phyloP scores from a whole-genome alignment of 306 rosid species.

The Oxytropis ochrocephala region DNA sequence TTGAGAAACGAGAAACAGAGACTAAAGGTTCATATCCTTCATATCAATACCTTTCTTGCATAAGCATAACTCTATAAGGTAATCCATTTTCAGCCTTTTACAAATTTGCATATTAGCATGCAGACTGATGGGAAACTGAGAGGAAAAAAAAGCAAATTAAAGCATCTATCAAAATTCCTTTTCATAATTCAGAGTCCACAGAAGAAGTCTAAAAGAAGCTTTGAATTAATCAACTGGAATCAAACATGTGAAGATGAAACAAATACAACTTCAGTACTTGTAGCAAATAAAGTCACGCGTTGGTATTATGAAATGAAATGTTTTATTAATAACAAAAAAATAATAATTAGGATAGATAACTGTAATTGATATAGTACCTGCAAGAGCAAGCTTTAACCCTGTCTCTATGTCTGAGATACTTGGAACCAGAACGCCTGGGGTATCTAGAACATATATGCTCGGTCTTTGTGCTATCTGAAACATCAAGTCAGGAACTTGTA shows the following conservation, averaged over 20 bases:
- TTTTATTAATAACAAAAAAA: background rate
- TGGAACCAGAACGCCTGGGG: slow-evolving; percentile 95
- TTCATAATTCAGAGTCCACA: background rate
- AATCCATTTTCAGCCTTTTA: slow-evolving; percentile 10
- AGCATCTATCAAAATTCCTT: background rate
- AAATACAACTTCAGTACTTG: background rate
- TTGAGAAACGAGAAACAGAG: background rate
- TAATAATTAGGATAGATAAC: background rate
- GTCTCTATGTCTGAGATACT: slow-evolving; percentile 84
- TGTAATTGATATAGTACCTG: slow-evolving; percentile 43
- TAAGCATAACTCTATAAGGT: background rate
- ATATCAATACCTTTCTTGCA: background rate
- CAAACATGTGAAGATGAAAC: background rate
- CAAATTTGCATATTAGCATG: background rate
- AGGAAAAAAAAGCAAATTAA: background rate
- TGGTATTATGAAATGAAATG: background rate
- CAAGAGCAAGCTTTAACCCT: slow-evolving; percentile 86
- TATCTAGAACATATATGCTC: slow-evolving; percentile 86
- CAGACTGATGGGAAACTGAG: background rate
- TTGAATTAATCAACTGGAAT: background rate
- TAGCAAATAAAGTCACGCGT: background rate
- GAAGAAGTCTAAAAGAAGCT: background rate
- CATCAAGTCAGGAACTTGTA: slow-evolving; percentile 4
- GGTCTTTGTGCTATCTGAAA: slow-evolving; percentile 88
- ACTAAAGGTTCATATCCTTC: background rate